Conservation (phyloP, 306 rosid genomes). For the Prunus dulcis region DNA sequence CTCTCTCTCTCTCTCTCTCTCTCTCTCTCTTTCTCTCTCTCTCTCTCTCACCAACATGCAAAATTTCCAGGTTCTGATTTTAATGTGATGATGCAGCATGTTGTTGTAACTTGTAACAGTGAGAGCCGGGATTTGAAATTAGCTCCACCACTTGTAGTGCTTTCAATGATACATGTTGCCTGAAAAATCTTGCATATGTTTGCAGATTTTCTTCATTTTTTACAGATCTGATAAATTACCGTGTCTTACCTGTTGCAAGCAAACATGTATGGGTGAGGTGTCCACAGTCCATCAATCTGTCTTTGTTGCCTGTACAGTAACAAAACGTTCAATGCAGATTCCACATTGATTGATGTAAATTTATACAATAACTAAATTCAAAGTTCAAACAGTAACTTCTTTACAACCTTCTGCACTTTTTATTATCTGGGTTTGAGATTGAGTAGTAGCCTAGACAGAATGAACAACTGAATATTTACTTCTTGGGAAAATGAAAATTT, state of each 20-base stretch:
- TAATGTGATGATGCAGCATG: neutral
- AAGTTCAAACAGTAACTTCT: neutral
- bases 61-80: neutral
- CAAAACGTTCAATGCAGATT: neutral
- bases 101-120: neutral
- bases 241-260: neutral
- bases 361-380: neutral
- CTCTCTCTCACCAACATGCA: neutral
- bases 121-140: neutral
- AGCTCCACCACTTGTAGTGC: neutral
- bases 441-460: neutral
- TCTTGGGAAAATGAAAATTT: too few species aligned
- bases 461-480: neutral
- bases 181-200: neutral
- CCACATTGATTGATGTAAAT: neutral
- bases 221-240: neutral
- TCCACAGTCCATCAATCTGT: too few species aligned
- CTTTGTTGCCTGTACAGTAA: too few species aligned
- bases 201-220: neutral
- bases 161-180: neutral
- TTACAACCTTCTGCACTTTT: neutral
- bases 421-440: neutral
- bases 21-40: neutral
- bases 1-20: neutral
- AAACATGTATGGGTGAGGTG: too few species aligned